A percentile compares a stretch with the other conserved stretches of the same genome.
Conservation (phyloP, 2,329 filamentous ascomycete species). For the Parasarocladium wereldwijsianum region DNA sequence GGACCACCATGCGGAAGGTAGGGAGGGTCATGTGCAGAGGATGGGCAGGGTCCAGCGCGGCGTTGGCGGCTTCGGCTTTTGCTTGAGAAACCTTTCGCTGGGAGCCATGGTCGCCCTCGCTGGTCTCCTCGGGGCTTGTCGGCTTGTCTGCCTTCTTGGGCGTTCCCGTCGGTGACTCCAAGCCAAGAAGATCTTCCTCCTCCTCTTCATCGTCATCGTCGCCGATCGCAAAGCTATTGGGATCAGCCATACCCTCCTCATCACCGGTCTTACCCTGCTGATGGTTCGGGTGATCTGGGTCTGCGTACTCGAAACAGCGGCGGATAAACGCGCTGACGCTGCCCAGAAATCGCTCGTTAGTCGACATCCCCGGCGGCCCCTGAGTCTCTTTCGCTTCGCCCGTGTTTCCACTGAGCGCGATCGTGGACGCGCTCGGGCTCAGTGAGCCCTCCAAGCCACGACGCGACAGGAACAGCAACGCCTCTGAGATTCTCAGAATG, state of each 20-base stretch:
- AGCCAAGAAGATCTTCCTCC: constrained; percentile 45
- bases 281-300: constrained; percentile 66
- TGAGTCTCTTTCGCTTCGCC: constrained; percentile 17
- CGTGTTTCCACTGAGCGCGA: constrained; percentile 30
- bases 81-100: constrained; percentile 40
- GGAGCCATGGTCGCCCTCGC: constrained; percentile 9
- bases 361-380: constrained; percentile 35
- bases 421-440: constrained; percentile 46
- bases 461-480: constrained; percentile 79
- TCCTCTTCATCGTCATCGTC: constrained; percentile 50
- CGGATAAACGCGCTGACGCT: constrained; percentile 94
- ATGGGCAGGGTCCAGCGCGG: constrained; percentile 80
- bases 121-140: constrained; percentile 10
- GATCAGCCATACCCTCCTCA: constrained; percentile 13
- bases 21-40: constrained; percentile 91
- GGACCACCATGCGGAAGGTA: constrained; percentile 96
- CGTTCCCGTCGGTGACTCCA: constrained; percentile 31
- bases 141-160: constrained; percentile 27
- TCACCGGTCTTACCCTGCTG: constrained; percentile 19
- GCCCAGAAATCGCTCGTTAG: constrained; percentile 78
- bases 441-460: constrained; percentile 68
- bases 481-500: constrained; percentile 87
- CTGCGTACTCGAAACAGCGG: constrained; percentile 94
- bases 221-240: constrained; percentile 53
- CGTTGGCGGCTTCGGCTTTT: constrained; percentile 66